A percentile compares a stretch with the other conserved stretches of the same genome.
Evolutionary conservation across 768 basidiomycete species (phyloP).

Genomic region (Boletus sp.): DNA sequence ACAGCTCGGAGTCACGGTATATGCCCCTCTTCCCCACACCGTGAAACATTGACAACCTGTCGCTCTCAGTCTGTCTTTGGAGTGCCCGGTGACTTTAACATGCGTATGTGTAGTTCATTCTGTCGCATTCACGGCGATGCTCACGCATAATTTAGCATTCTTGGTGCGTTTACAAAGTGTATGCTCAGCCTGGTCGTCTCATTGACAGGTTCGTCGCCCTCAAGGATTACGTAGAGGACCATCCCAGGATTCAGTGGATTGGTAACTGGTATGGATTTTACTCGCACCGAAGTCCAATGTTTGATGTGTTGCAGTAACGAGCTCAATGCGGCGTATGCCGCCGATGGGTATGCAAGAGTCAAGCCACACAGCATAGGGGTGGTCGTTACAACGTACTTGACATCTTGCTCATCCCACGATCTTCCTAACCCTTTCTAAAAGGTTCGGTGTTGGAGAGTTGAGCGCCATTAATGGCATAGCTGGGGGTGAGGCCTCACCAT

Average conservation of each 20-base stretch:
- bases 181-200: neutral
- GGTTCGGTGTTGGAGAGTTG: constrained; percentile 93
- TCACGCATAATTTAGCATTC: constrained; percentile 23
- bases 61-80: constrained; percentile 69
- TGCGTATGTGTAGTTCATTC: constrained; percentile 38
- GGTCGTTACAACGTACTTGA: constrained; percentile 69
- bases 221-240: constrained; percentile 81
- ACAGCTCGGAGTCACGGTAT: constrained; percentile 63
- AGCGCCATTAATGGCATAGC: constrained; percentile 85
- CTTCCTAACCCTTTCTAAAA: constrained; percentile 22
- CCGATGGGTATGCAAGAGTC: constrained; percentile 90
- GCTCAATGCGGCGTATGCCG: constrained; percentile 86
- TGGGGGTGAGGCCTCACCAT: constrained; percentile 45
- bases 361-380: constrained; percentile 73
- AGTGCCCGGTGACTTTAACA: constrained; percentile 85
- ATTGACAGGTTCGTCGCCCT: neutral
- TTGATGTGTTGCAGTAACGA: constrained; percentile 56
- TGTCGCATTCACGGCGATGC: neutral
- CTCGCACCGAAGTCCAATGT: neutral
- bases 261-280: constrained; percentile 64
- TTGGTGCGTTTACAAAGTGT: constrained; percentile 19
- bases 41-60: neutral
- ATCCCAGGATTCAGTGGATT: constrained; percentile 77
- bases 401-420: neutral
- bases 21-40: constrained; percentile 6